Percentiles rank a stretch among this genome's conserved stretches.
Conservation (phyloP, 768 basidiomycete species). For the Tylopilus vinaceipallidus region DNA sequence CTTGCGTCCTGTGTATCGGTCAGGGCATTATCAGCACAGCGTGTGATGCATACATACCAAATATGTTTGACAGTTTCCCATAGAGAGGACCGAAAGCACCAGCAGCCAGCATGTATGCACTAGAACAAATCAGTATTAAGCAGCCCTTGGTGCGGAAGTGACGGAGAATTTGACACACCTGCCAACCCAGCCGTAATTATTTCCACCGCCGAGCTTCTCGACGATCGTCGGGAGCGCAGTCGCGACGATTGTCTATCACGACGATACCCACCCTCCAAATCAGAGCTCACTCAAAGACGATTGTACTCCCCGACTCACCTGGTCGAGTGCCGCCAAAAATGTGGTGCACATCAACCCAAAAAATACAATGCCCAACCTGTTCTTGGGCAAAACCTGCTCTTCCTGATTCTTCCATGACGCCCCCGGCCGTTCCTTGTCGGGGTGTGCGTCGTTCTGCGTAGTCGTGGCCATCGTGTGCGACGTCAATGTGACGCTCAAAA, state of each 20-base stretch:
- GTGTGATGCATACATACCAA: slow-evolving; percentile 26
- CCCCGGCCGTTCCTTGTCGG: slow-evolving; percentile 37
- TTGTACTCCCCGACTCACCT: slow-evolving; percentile 36
- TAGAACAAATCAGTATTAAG: slow-evolving; percentile 24
- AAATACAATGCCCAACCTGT: slow-evolving; percentile 24
- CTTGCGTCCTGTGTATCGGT: slow-evolving; percentile 51
- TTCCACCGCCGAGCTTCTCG: slow-evolving; percentile 58
- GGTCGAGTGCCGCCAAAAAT: slow-evolving; percentile 53
- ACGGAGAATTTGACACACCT: slow-evolving; percentile 39
- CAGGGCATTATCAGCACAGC: slow-evolving; percentile 20
- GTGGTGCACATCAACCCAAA: slow-evolving; percentile 31
- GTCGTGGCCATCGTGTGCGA: slow-evolving; percentile 7
- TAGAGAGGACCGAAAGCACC: slow-evolving; percentile 69
- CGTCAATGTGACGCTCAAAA: neutral
- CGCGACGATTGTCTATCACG: slow-evolving; percentile 59
- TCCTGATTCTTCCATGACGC: slow-evolving; percentile 56
- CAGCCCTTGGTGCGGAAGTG: neutral
- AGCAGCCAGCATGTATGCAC: slow-evolving; percentile 72
- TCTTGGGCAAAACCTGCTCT: slow-evolving; percentile 49
- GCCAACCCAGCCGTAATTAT: slow-evolving; percentile 71
- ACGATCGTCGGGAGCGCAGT: slow-evolving; percentile 80
- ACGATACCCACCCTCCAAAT: neutral
- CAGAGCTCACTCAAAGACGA: neutral
- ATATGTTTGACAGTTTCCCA: slow-evolving; percentile 70
- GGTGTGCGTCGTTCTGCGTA: neutral